phyloP scores from a whole-genome alignment of 2,329 filamentous ascomycete genomes.

The Endocalyx cinctus region DNA sequence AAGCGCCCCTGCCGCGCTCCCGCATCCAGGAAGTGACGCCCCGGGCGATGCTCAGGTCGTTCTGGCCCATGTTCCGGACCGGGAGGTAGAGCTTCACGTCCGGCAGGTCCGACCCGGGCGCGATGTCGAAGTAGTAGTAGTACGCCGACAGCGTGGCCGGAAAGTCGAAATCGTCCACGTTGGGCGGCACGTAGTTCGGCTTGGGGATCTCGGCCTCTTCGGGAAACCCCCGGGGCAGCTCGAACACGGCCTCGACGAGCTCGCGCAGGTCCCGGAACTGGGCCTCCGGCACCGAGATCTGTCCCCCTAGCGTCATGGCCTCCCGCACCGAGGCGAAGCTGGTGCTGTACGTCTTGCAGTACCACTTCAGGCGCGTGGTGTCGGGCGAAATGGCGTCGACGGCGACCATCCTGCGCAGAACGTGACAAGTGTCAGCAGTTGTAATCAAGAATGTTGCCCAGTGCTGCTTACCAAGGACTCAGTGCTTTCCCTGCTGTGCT shows the following conservation, averaged over 20 bases:
- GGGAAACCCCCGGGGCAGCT: conserved; percentile 7
- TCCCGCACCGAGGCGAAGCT: conserved; percentile 9
- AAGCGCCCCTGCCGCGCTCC: conserved; percentile 6
- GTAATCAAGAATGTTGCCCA: too few relatives aligned
- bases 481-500: too few relatives aligned
- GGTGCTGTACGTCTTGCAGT: conserved; percentile 9
- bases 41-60: conserved; percentile 6
- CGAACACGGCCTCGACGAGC: conserved; percentile 6
- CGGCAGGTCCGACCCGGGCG: conserved; percentile 5
- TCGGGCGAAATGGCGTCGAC: conserved; percentile 4
- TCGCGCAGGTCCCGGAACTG: conserved; percentile 4
- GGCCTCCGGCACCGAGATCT: conserved; percentile 2
- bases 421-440: too few relatives aligned
- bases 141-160: conserved; percentile 4
- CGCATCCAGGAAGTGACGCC: conserved; percentile 6
- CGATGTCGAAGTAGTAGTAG: conserved; percentile 11
- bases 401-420: too few relatives aligned
- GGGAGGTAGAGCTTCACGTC: conserved; percentile 7
- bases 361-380: conserved; percentile 8
- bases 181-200: background rate
- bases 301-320: conserved; percentile 11
- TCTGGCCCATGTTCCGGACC: conserved; percentile 2
- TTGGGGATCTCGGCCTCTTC: conserved; percentile 4
- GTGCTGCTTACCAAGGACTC: too few relatives aligned
- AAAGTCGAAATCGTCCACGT: background rate